Conservation (phyloP, 2,329 filamentous ascomycete species). For the Colletotrichum tanaceti region DNA sequence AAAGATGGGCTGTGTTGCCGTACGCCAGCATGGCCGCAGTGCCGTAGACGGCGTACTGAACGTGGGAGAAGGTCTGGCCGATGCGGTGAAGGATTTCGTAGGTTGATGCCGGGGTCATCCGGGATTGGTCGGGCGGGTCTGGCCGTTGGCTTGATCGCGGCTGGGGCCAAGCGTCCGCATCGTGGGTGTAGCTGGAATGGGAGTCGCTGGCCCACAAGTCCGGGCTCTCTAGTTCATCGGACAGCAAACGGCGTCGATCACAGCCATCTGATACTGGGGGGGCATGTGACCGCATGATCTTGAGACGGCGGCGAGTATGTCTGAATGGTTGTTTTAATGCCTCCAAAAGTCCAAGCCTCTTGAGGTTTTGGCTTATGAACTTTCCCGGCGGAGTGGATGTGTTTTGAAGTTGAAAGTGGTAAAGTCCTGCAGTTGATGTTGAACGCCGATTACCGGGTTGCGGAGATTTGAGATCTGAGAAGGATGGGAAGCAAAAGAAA, state of each 20-base stretch:
- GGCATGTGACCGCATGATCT: neutral
- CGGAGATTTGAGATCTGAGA: neutral
- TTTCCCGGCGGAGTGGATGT: neutral
- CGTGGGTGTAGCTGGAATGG: neutral
- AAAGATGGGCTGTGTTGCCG: constrained; percentile 50
- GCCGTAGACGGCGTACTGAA: constrained; percentile 61
- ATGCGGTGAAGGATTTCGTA: constrained; percentile 54
- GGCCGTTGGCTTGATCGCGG: neutral
- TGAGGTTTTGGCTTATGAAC: neutral
- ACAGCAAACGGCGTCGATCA: neutral
- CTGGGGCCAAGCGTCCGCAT: neutral
- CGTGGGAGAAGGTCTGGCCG: constrained; percentile 53
- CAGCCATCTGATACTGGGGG: neutral
- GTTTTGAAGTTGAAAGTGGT: neutral
- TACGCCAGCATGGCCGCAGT: constrained; percentile 58
- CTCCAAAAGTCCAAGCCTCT: neutral
- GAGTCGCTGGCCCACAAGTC: neutral
- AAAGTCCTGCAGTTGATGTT: neutral
- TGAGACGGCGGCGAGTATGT: neutral
- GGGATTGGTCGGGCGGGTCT: neutral
- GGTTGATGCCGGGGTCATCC: constrained; percentile 49
- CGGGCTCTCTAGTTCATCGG: neutral
- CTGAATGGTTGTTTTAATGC: neutral
- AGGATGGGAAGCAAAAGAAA: neutral
- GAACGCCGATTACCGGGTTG: neutral